Evolutionary conservation across 2,329 filamentous ascomycete species (phyloP).

Genomic region (Shiraia sp.): DNA sequence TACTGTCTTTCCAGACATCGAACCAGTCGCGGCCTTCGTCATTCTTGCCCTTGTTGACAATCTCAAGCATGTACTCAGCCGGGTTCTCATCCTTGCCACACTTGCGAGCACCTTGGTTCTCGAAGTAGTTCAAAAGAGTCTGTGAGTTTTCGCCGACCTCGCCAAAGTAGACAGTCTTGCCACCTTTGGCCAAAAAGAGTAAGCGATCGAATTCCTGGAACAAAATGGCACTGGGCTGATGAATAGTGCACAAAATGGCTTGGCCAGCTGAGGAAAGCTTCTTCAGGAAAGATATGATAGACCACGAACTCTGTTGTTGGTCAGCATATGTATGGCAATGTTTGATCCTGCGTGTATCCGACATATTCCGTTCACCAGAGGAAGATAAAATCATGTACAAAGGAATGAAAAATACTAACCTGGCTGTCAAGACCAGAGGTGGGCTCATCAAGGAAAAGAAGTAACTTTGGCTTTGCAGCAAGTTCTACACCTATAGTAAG

Average conservation of each 20-base stretch:
- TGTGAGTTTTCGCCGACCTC: slow-evolving; percentile 49
- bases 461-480: slow-evolving; percentile 67
- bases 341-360: background rate
- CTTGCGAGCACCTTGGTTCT: slow-evolving; percentile 62
- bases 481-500: slow-evolving; percentile 74
- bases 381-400: background rate
- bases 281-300: slow-evolving; percentile 64
- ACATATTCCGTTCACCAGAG: no score
- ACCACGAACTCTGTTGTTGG: slow-evolving; percentile 57
- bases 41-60: slow-evolving; percentile 42
- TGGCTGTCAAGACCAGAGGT: slow-evolving; percentile 64
- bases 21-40: slow-evolving; percentile 45
- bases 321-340: background rate
- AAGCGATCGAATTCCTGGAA: slow-evolving; percentile 53
- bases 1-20: slow-evolving; percentile 43
- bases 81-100: slow-evolving; percentile 69
- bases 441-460: slow-evolving; percentile 66
- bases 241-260: slow-evolving; percentile 53
- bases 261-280: slow-evolving; percentile 59
- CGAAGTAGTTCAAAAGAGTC: slow-evolving; percentile 58
- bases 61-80: slow-evolving; percentile 74
- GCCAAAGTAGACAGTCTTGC: slow-evolving; percentile 54
- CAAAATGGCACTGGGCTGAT: slow-evolving; percentile 51
- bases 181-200: slow-evolving; percentile 49
- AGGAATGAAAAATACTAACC: slow-evolving; percentile 10